Conservation (phyloP, 169 alveolate species). For the Eimeria acervulina region DNA sequence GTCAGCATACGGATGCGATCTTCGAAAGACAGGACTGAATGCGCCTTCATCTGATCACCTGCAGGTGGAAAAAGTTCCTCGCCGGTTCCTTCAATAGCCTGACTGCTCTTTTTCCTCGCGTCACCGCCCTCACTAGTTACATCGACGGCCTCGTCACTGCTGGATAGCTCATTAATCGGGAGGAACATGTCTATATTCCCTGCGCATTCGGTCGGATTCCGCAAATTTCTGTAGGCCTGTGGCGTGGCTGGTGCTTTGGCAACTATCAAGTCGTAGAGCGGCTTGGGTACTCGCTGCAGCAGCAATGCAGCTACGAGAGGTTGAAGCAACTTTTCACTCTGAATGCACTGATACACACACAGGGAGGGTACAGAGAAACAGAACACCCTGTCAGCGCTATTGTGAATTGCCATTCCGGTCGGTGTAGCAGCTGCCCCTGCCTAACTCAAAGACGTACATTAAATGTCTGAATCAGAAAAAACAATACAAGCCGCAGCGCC, state of each 20-base stretch:
- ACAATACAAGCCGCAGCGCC: constrained; percentile 42
- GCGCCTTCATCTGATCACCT: background rate
- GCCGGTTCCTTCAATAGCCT: background rate
- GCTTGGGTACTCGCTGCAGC: constrained; percentile 26
- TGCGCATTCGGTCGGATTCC: constrained; percentile 61
- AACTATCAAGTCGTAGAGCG: constrained; percentile 37
- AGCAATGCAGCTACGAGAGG: constrained; percentile 46
- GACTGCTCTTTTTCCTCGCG: background rate
- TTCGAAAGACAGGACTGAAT: background rate
- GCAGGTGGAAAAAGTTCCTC: background rate
- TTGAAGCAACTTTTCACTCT: constrained; percentile 38
- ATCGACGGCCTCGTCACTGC: background rate
- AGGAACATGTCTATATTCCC: constrained; percentile 48
- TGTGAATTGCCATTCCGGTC: background rate
- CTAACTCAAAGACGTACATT: constrained; percentile 41
- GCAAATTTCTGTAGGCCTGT: constrained; percentile 46
- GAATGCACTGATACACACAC: constrained; percentile 61
- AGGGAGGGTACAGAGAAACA: no score
- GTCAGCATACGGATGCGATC: constrained; percentile 33
- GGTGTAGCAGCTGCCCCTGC: background rate
- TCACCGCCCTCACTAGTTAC: background rate
- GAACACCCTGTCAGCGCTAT: background rate
- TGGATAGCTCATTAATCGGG: constrained; percentile 30
- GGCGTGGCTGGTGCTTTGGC: constrained; percentile 50
- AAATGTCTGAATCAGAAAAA: constrained; percentile 56